phyloP scores from a whole-genome alignment of 1,284 basidiomycete species.

The Ustilago xerochloae region DNA sequence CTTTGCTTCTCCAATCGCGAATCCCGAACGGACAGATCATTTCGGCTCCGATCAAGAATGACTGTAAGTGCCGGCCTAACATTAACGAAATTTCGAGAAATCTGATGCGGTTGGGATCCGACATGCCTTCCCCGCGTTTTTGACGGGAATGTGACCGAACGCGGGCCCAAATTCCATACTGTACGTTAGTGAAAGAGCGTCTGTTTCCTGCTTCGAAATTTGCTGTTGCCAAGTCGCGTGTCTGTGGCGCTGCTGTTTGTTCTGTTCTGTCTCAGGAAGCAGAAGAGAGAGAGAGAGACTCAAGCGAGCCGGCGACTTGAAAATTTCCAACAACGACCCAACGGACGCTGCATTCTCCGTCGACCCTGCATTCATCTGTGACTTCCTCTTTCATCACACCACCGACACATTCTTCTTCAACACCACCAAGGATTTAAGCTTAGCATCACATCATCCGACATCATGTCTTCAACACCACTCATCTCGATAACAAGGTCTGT shows the following conservation, averaged over 20 bases:
- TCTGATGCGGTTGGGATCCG: neutral
- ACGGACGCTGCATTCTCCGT: neutral
- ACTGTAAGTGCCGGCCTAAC: neutral
- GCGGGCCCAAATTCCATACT: neutral
- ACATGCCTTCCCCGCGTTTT: slow-evolving; percentile 33
- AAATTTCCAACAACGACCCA: slow-evolving; percentile 4
- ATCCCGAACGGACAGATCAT: neutral
- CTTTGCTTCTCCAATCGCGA: slow-evolving; percentile 8
- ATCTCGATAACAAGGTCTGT: neutral
- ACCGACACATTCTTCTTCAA: neutral
- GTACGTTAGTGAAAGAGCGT: neutral
- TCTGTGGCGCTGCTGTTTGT: slow-evolving; percentile 1
- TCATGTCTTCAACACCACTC: neutral
- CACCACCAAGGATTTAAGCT: neutral
- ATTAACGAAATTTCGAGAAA: neutral
- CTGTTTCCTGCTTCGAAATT: neutral
- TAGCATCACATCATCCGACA: neutral
- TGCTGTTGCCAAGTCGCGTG: slow-evolving; percentile 13
- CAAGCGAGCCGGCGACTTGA: slow-evolving; percentile 13
- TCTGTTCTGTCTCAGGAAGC: neutral
- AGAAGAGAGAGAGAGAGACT: neutral
- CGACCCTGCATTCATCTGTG: slow-evolving; percentile 2
- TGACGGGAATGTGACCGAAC: slow-evolving; percentile 4
- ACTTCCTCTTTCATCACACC: neutral
- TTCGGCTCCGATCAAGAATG: slow-evolving; percentile 10